phyloP scores from a whole-genome alignment of 2,329 filamentous ascomycete species.

The Pyrenochaeta sp. region DNA sequence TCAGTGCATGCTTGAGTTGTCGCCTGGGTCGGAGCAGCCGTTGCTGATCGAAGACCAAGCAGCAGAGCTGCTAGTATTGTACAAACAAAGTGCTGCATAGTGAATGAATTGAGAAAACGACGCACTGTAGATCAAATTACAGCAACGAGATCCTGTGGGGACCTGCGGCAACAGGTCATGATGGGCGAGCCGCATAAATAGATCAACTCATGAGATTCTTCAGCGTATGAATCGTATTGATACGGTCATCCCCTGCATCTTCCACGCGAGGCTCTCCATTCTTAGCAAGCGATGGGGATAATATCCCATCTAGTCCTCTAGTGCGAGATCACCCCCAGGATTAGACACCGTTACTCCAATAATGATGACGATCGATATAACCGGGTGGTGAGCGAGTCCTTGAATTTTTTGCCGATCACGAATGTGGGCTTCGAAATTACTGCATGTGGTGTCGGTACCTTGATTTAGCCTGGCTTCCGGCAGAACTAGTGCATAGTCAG shows the following conservation, averaged over 20 bases:
- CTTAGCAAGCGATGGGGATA: not conserved
- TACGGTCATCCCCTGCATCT: not conserved
- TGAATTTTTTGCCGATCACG: not conserved
- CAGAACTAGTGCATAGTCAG: not conserved
- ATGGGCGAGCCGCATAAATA: not conserved
- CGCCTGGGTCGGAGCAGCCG: slow-evolving; percentile 23
- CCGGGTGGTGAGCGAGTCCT: not conserved
- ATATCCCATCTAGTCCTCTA: not conserved
- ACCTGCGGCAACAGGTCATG: not conserved
- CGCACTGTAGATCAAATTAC: not conserved
- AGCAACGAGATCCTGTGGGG: not conserved
- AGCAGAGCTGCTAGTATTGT: slow-evolving; percentile 4
- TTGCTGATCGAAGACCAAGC: slow-evolving; percentile 9
- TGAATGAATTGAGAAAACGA: not conserved
- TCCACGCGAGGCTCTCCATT: not conserved
- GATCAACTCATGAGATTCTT: not conserved
- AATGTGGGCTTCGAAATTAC: not conserved
- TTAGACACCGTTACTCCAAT: not conserved
- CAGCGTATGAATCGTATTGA: not conserved
- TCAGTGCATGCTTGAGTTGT: slow-evolving; percentile 28
- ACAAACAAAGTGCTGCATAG: not conserved
- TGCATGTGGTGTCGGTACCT: not conserved
- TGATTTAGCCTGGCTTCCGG: not conserved
- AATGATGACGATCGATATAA: not conserved
- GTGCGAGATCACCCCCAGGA: not conserved